Percentiles rank a stretch among this genome's conserved stretches.
Evolutionary conservation across 2,329 filamentous ascomycete genomes (phyloP).

Genomic region (Diatrype stigma): DNA sequence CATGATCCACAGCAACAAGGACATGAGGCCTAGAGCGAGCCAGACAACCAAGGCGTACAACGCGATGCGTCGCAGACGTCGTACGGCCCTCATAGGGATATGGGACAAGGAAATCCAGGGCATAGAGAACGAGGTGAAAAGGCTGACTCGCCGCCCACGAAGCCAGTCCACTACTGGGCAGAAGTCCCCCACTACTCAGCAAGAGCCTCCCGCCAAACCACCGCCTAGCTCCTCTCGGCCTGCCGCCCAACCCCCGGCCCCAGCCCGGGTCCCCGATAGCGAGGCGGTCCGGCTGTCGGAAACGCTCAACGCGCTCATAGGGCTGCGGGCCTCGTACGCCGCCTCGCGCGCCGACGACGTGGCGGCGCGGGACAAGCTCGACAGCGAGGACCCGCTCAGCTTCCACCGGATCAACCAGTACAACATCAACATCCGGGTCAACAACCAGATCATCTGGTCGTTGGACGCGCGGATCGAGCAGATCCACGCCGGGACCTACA

Average conservation of each 20-base stretch:
- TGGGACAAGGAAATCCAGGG: not conserved
- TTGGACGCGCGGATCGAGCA: slow-evolving; percentile 15
- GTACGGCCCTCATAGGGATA: not conserved
- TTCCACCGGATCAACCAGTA: slow-evolving; percentile 16
- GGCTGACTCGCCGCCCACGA: not conserved
- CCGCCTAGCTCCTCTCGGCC: too few relatives aligned
- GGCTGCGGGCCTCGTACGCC: slow-evolving; percentile 2
- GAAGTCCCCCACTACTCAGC: too few relatives aligned
- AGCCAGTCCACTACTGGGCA: too few relatives aligned
- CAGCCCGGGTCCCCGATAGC: not conserved
- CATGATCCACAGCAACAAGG: not conserved
- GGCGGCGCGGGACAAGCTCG: too few relatives aligned
- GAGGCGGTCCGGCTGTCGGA: not conserved
- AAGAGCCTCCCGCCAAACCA: too few relatives aligned
- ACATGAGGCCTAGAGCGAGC: not conserved
- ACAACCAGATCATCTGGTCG: slow-evolving; percentile 15
- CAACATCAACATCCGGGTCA: slow-evolving; percentile 19
- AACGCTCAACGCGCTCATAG: not conserved
- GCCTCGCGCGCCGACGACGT: not conserved
- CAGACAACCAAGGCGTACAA: not conserved
- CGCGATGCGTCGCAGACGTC: not conserved
- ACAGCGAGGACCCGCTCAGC: too few relatives aligned
- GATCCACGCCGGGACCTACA: not conserved
- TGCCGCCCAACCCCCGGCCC: too few relatives aligned
- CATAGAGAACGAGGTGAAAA: not conserved